These are phyloP conservation scores for Kwoniella dejecticola DNA, from an alignment of 768 basidiomycete species.

Conservation along the genomic window DNA sequence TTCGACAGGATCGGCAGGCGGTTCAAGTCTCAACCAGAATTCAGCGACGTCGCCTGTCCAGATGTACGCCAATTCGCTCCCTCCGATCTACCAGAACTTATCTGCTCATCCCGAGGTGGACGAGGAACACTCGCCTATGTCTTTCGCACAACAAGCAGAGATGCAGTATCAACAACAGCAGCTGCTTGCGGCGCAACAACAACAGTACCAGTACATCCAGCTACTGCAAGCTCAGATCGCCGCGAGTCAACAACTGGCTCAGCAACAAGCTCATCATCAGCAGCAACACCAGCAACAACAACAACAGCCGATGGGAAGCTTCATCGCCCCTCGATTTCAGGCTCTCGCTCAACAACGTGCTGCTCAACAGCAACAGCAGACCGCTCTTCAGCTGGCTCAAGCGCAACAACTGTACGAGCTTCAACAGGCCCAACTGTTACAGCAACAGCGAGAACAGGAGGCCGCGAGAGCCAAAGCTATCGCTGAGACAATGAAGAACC, in stretches of 20 bases:
- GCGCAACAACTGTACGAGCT: conserved; percentile 45
- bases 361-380: conserved; percentile 38
- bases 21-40: not conserved
- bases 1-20: conserved; percentile 17
- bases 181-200: conserved; percentile 42
- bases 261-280: conserved; percentile 59
- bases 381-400: conserved; percentile 61
- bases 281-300: conserved; percentile 68
- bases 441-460: conserved; percentile 24
- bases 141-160: conserved; percentile 27
- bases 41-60: conserved; percentile 1
- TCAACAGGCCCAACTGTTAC: conserved; percentile 36
- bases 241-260: conserved; percentile 56
- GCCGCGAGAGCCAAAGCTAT: conserved; percentile 25
- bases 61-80: conserved; percentile 10
- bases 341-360: conserved; percentile 64
- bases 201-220: conserved; percentile 50
- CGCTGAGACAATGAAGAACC: conserved; percentile 27
- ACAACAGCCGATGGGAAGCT: conserved; percentile 66
- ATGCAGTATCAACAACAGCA: conserved; percentile 42
- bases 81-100: conserved; percentile 15
- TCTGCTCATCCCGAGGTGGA: conserved; percentile 27
- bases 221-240: conserved; percentile 68
- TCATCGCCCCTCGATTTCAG: conserved; percentile 85
- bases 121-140: conserved; percentile 25